Percentiles rank a stretch among this genome's conserved stretches.
These are phyloP conservation scores for Phytophthora podocarpi DNA, from an alignment of 352 stramenopile species.

Conservation along the genomic window DNA sequence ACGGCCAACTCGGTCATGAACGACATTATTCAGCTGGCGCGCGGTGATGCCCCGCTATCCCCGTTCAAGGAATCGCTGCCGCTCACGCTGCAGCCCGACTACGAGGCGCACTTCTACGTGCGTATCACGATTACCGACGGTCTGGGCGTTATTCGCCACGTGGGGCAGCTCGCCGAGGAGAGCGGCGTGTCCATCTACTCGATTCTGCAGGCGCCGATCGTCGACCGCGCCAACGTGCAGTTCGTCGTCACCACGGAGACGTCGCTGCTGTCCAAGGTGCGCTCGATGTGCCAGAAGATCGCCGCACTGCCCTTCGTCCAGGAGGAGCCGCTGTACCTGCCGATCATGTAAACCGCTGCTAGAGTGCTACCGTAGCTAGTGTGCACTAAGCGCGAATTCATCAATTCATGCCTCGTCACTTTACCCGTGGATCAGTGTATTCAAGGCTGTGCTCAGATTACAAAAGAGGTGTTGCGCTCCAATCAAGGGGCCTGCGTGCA, in stretches of 20 bases:
- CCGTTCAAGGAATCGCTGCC: conserved; percentile 68
- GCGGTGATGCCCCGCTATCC: conserved; percentile 88
- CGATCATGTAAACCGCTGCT: conserved; percentile 56
- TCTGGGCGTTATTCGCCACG: conserved; percentile 94
- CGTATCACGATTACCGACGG: conserved; percentile 93
- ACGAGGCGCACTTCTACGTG: conserved; percentile 94
- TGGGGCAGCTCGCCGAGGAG: conserved; percentile 94
- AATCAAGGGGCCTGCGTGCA: background rate
- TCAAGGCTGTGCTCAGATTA: too few relatives aligned
- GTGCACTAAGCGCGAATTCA: conserved; percentile 18
- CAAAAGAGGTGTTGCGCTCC: background rate
- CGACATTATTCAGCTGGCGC: conserved; percentile 93
- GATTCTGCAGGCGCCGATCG: conserved; percentile 96
- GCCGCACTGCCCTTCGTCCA: conserved; percentile 87
- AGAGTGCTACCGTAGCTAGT: conserved; percentile 12
- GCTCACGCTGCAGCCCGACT: conserved; percentile 90
- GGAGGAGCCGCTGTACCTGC: conserved; percentile 81
- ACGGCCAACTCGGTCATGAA: conserved; percentile 97
- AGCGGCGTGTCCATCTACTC: conserved; percentile 97
- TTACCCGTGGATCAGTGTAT: conserved; percentile 9
- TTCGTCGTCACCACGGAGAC: conserved; percentile 97
- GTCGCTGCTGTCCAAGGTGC: conserved; percentile 86
- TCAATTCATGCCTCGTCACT: conserved; percentile 13
- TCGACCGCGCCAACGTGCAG: conserved; percentile 92
- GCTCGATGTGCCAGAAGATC: conserved; percentile 91